These are phyloP conservation scores for Yamadazyma paraphyllophila DNA, from an alignment of 805 yeast species.

Conservation along the genomic window DNA sequence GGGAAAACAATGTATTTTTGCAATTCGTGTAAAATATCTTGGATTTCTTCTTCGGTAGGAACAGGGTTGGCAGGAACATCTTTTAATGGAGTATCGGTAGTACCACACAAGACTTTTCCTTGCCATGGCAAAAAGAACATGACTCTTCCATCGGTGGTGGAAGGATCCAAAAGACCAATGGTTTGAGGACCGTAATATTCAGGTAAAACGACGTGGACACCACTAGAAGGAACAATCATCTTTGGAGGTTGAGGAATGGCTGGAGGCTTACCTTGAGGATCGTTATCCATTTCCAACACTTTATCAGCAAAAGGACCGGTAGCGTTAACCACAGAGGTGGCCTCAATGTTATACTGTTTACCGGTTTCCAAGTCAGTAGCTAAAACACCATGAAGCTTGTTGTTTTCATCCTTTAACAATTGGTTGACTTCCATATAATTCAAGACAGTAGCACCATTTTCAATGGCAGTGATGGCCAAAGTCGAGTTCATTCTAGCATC, in stretches of 20 bases:
- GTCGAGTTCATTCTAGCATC: conserved; percentile 89
- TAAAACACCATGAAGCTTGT: conserved; percentile 69
- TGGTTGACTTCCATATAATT: conserved; percentile 83
- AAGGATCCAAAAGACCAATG: conserved; percentile 87
- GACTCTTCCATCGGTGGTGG: conserved; percentile 92
- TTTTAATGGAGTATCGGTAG: conserved; percentile 86
- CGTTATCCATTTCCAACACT: conserved; percentile 81
- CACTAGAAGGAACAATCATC: conserved; percentile 93
- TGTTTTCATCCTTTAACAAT: conserved; percentile 58
- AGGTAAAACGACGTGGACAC: conserved; percentile 90
- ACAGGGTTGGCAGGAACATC: conserved; percentile 71
- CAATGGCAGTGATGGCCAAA: conserved; percentile 80
- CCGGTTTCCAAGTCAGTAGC: conserved; percentile 74
- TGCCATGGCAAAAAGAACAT: conserved; percentile 98
- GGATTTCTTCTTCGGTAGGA: conserved; percentile 85
- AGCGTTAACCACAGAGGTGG: conserved; percentile 82
- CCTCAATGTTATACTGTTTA: conserved; percentile 55
- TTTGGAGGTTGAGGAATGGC: conserved; percentile 49
- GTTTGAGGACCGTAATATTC: conserved; percentile 86
- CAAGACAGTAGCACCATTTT: conserved; percentile 84
- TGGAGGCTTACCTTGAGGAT: conserved; percentile 64
- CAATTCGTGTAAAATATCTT: conserved; percentile 81
- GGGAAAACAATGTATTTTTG: conserved; percentile 88
- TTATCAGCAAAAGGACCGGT: conserved; percentile 92
- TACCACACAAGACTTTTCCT: conserved; percentile 93